These are phyloP conservation scores for Aspergillus ustus DNA, from an alignment of 2,329 filamentous ascomycete genomes.

Conservation along the genomic window DNA sequence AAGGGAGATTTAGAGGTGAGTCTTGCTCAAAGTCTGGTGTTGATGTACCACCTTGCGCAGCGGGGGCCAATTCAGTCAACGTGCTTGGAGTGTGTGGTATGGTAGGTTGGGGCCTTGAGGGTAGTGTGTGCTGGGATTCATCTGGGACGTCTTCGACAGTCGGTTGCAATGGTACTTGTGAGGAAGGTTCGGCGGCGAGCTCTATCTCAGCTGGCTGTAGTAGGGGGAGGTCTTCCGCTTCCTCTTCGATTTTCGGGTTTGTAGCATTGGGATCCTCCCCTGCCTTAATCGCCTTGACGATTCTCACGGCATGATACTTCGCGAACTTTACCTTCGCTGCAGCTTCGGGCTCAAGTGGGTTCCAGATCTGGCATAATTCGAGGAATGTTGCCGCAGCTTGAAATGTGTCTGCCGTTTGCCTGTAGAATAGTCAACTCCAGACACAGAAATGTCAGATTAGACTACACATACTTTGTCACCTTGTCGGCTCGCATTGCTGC, in stretches of 20 bases:
- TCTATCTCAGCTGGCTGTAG: slow-evolving; percentile 66
- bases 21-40: slow-evolving; percentile 31
- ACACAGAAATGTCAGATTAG: slow-evolving; percentile 15
- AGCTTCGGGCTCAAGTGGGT: slow-evolving; percentile 72
- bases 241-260: slow-evolving; percentile 72
- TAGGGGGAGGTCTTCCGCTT: slow-evolving; percentile 59
- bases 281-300: slow-evolving; percentile 86
- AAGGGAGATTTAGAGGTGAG: slow-evolving; percentile 42
- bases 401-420: slow-evolving; percentile 92
- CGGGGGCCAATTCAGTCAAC: slow-evolving; percentile 29
- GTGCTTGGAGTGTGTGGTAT: slow-evolving; percentile 35
- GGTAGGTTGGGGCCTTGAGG: slow-evolving; percentile 50
- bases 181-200: slow-evolving; percentile 52
- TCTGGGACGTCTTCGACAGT: slow-evolving; percentile 66
- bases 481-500: slow-evolving; percentile 80
- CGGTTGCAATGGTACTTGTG: slow-evolving; percentile 51
- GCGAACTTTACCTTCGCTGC: slow-evolving; percentile 91
- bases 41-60: slow-evolving; percentile 31
- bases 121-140: slow-evolving; percentile 54
- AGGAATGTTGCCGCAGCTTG: slow-evolving; percentile 92
- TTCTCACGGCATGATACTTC: slow-evolving; percentile 92
- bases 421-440: slow-evolving; percentile 39
- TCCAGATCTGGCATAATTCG: slow-evolving; percentile 86
- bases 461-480: slow-evolving; percentile 68
- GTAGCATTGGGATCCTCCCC: slow-evolving; percentile 90